These are phyloP conservation scores for Syncephalis plumigaleata DNA, from an alignment of 371 early-diverging fungal species.

Conservation along the genomic window DNA sequence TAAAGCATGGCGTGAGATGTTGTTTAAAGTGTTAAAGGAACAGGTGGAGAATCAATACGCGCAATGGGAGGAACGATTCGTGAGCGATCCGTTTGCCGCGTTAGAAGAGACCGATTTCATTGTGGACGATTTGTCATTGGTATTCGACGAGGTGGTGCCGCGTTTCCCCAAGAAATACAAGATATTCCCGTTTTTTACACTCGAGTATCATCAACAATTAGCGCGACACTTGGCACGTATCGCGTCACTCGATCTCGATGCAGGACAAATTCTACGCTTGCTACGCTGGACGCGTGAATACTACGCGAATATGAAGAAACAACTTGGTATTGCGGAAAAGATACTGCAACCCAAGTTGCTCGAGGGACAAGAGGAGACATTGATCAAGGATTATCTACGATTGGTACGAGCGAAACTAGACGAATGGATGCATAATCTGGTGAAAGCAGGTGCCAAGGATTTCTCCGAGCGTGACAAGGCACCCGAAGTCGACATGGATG, in stretches of 20 bases:
- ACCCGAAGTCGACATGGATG: conserved; percentile 62
- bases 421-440: conserved; percentile 83
- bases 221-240: conserved; percentile 57
- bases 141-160: conserved; percentile 72
- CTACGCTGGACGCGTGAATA: conserved; percentile 86
- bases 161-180: conserved; percentile 81
- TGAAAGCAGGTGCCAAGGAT: conserved; percentile 61
- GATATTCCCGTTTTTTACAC: conserved; percentile 80
- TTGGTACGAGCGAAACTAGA: conserved; percentile 66
- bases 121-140: conserved; percentile 71
- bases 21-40: no score
- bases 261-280: conserved; percentile 59
- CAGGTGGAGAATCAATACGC: no score
- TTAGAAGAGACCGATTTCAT: conserved; percentile 33
- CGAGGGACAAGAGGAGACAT: conserved; percentile 78
- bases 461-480: conserved; percentile 53
- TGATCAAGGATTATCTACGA: conserved; percentile 73
- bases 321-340: conserved; percentile 78
- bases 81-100: no score
- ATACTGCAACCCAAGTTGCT: conserved; percentile 71
- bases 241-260: conserved; percentile 44
- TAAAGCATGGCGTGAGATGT: no score
- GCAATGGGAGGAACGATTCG: no score
- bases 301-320: conserved; percentile 64
- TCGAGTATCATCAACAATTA: conserved; percentile 84